Evolutionary conservation across 345 rosid genomes (phyloP).

Genomic region (Cardamine occulta): DNA sequence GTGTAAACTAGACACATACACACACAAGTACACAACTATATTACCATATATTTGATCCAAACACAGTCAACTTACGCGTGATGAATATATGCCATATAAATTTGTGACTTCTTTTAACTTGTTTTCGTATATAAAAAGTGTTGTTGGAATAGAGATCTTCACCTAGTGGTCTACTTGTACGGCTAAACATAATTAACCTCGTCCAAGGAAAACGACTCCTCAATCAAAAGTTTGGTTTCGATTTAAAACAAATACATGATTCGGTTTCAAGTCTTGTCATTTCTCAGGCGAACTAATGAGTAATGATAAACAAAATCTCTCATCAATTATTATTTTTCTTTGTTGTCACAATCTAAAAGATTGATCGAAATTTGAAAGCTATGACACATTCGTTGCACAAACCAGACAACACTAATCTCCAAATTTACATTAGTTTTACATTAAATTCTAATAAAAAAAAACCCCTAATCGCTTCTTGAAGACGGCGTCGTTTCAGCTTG

Average conservation of each 20-base stretch:
- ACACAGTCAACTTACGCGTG: too few relatives aligned
- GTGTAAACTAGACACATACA: conserved; percentile 2
- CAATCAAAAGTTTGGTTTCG: neutral
- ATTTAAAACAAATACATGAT: neutral
- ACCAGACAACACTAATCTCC: neutral
- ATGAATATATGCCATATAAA: neutral
- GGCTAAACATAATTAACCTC: conserved; percentile 19
- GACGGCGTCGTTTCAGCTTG: conserved; percentile 40
- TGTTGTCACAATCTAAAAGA: neutral
- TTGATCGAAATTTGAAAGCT: conserved; percentile 17
- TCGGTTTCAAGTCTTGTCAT: neutral
- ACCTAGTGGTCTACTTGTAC: conserved; percentile 31
- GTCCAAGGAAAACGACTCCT: conserved; percentile 5
- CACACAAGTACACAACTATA: neutral
- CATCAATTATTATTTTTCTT: neutral
- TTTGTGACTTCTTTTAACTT: too few relatives aligned
- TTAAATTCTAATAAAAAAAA: neutral
- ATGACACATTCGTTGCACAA: neutral
- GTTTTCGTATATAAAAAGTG: neutral
- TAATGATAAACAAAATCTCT: neutral
- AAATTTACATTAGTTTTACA: neutral
- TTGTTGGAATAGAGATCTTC: conserved; percentile 3
- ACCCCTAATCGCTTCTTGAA: neutral
- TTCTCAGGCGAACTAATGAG: neutral
- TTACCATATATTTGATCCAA: neutral